These are phyloP conservation scores for Coccomyxa subellipsoidea DNA, from an alignment of 163 green algal genomes.

Conservation along the genomic window DNA sequence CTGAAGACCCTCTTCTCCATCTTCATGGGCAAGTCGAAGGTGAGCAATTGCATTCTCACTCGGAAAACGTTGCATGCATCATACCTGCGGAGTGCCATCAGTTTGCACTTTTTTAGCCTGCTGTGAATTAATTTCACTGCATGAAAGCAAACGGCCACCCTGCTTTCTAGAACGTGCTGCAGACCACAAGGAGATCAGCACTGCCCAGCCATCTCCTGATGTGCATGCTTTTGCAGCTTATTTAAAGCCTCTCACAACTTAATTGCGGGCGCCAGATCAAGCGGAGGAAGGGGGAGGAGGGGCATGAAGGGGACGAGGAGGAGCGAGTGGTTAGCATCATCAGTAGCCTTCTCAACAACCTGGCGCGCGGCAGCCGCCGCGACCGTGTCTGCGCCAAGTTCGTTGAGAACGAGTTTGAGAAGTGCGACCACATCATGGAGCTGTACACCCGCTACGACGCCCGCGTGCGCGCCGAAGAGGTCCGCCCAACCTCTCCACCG, in stretches of 20 bases:
- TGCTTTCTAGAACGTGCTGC: too few species aligned
- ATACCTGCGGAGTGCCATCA: too few species aligned
- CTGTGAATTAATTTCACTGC: too few species aligned
- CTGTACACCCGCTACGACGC: slow-evolving; percentile 51
- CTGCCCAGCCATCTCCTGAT: too few species aligned
- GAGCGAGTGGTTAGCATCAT: slow-evolving; percentile 70
- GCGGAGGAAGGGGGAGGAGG: slow-evolving; percentile 8
- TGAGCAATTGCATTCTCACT: too few species aligned
- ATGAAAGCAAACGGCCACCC: too few species aligned
- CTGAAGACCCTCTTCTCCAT: slow-evolving; percentile 78
- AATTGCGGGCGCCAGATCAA: slow-evolving; percentile 23
- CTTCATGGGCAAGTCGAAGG: slow-evolving; percentile 92
- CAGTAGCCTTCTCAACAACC: slow-evolving; percentile 49
- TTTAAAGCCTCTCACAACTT: too few species aligned
- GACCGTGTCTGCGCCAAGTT: slow-evolving; percentile 89
- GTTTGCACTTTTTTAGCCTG: too few species aligned
- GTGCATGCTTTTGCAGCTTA: too few species aligned
- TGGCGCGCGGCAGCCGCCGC: slow-evolving; percentile 29
- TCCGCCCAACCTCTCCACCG: too few species aligned
- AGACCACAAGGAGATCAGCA: too few species aligned
- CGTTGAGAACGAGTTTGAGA: slow-evolving; percentile 95
- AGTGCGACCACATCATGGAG: slow-evolving; percentile 93
- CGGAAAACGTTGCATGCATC: background rate
- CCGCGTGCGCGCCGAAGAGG: slow-evolving; percentile 23
- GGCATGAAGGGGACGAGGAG: slow-evolving; percentile 60